Conservation (phyloP, 176 grass and related monocot genomes). For the Eragrostis curvula region DNA sequence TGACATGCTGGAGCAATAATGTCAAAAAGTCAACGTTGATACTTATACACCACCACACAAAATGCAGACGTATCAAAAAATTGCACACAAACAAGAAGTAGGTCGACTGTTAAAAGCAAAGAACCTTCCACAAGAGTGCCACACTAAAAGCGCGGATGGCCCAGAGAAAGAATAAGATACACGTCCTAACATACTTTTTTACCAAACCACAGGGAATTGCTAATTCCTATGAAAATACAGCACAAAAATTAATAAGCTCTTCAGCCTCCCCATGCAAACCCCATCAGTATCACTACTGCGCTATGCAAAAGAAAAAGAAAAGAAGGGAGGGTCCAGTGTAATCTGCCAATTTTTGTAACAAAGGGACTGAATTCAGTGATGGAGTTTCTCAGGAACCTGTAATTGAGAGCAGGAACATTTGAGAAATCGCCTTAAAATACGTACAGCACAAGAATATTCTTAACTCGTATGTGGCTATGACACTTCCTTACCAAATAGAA, state of each 20-base stretch:
- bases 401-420: too few relatives aligned
- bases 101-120: constrained; percentile 30
- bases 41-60: not conserved
- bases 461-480: too few relatives aligned
- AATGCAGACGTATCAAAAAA: not conserved
- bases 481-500: too few relatives aligned
- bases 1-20: constrained; percentile 72
- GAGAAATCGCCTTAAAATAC: too few relatives aligned
- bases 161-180: not conserved
- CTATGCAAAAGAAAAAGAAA: too few relatives aligned
- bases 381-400: too few relatives aligned
- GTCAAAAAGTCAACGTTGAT: not conserved
- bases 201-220: not conserved
- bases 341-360: too few relatives aligned
- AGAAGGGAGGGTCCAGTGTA: too few relatives aligned
- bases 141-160: not conserved
- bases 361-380: too few relatives aligned
- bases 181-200: not conserved
- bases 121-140: not conserved
- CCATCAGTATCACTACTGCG: too few relatives aligned
- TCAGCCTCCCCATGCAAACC: not conserved
- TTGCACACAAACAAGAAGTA: not conserved
- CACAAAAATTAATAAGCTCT: not conserved
- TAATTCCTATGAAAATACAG: not conserved
- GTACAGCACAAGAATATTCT: too few relatives aligned